phyloP scores from a whole-genome alignment of 768 basidiomycete species.

The Cyclocybe cylindracea region DNA sequence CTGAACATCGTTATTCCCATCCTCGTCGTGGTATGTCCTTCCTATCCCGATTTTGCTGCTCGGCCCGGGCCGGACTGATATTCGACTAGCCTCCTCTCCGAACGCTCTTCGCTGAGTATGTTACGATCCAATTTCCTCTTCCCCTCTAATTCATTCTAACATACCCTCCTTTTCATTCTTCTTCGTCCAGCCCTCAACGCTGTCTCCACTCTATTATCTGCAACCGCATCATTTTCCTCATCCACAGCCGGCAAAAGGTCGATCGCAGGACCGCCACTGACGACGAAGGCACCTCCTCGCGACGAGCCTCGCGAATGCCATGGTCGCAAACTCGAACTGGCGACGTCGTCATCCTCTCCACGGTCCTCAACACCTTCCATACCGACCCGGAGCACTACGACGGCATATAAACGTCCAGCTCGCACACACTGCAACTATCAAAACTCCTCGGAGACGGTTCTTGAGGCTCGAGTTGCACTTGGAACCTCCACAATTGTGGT shows the following conservation, averaged over 20 bases:
- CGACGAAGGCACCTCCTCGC: not conserved
- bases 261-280: not conserved
- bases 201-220: slow-evolving; percentile 30
- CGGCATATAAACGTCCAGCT: no score
- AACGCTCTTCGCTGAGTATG: no score
- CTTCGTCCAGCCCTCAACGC: slow-evolving; percentile 21
- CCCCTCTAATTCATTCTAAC: not conserved
- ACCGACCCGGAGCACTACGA: no score
- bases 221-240: slow-evolving; percentile 29
- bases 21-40: slow-evolving; percentile 8
- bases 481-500: not conserved
- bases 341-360: no score
- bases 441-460: no score
- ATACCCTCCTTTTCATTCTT: not conserved
- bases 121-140: not conserved
- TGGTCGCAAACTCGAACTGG: no score
- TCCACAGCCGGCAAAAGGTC: slow-evolving; percentile 15
- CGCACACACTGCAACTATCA: no score
- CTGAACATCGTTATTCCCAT: slow-evolving; percentile 14
- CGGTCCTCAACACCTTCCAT: no score
- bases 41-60: not conserved
- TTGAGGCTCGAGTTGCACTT: no score
- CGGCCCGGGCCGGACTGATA: not conserved
- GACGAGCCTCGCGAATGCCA: no score
- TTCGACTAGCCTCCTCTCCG: no score